Evolutionary conservation across 1,284 basidiomycete genomes (phyloP).

Genomic region (Puccinia coronata): DNA sequence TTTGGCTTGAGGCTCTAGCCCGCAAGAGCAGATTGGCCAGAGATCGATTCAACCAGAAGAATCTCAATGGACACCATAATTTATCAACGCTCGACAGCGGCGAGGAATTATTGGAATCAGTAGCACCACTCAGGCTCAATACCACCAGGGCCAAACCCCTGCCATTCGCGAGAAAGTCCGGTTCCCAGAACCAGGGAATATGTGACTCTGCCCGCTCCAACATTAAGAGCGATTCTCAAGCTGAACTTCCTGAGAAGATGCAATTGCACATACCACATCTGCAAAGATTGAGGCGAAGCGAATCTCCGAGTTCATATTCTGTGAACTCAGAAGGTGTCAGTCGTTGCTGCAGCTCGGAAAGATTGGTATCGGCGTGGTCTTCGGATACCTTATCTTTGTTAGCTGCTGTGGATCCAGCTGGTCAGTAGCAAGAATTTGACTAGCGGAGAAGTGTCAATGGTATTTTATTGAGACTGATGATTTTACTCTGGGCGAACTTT

Average conservation of each 20-base stretch:
- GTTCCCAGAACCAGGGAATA: background rate
- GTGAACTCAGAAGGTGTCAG: background rate
- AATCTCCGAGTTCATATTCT: background rate
- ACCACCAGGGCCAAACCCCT: background rate
- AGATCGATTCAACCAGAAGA: background rate
- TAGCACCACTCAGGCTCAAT: background rate
- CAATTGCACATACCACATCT: background rate
- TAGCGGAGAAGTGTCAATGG: background rate
- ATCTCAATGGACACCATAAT: no score
- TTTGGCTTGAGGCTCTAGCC: conserved; percentile 3
- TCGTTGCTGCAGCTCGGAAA: background rate
- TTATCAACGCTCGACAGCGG: no score
- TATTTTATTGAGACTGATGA: background rate
- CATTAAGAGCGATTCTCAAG: background rate
- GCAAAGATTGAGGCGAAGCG: background rate
- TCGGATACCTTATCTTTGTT: conserved; percentile 19
- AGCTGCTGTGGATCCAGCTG: background rate
- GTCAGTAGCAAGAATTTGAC: no score
- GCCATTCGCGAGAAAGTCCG: background rate
- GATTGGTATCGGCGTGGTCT: conserved; percentile 21
- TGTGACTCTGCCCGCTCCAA: background rate
- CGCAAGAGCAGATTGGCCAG: background rate
- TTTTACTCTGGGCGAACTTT: background rate
- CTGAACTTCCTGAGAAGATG: background rate
- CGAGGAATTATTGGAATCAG: no score